Evolutionary conservation across 257 asterid genomes (phyloP).

Genomic region (Solanum dulcamara): DNA sequence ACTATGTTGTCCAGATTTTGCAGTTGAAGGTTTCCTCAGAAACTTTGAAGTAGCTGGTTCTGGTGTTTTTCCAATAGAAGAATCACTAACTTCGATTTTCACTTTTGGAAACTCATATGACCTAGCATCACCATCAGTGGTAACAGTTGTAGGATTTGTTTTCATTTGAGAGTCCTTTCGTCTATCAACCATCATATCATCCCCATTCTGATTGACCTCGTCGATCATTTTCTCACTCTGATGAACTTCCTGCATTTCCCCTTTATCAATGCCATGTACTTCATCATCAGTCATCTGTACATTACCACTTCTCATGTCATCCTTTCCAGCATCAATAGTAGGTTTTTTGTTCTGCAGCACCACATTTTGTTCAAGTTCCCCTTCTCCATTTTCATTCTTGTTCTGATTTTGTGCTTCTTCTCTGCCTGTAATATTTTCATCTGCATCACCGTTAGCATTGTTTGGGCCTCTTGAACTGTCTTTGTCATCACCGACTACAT

Average conservation of each 20-base stretch:
- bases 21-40: conserved; percentile 20
- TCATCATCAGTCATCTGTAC: conserved; percentile 19
- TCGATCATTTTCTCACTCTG: conserved; percentile 1
- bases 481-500: background rate
- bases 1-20: conserved; percentile 35
- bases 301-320: conserved; percentile 9
- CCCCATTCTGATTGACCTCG: conserved; percentile 14
- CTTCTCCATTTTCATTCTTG: background rate
- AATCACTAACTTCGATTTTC: conserved; percentile 11
- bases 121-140: conserved; percentile 1
- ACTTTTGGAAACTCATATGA: conserved; percentile 7
- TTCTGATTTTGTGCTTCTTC: background rate
- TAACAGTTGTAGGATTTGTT: background rate
- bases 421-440: background rate
- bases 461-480: background rate
- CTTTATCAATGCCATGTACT: conserved; percentile 16
- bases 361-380: background rate
- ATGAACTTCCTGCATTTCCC: background rate
- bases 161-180: background rate
- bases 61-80: conserved; percentile 16
- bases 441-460: background rate
- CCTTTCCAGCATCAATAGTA: conserved; percentile 8
- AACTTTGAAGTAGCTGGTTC: conserved; percentile 46
- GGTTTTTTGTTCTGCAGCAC: conserved; percentile 13
- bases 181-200: conserved; percentile 12